Evolutionary conservation across 441 rosid genomes (phyloP).

Genomic region (Populus tomentosa): DNA sequence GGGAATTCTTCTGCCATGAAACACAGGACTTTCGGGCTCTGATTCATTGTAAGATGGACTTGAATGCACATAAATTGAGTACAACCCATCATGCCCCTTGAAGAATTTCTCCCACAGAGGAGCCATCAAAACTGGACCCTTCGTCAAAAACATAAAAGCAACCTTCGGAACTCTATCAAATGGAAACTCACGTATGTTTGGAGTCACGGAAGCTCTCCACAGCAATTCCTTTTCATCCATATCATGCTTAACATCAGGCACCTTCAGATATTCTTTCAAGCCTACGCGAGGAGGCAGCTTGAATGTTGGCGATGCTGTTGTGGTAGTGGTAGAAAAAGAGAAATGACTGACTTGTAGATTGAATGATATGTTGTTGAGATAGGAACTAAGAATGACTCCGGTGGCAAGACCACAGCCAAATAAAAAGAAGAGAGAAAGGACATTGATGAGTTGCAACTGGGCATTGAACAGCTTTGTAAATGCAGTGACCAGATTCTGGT

Average conservation of each 20-base stretch:
- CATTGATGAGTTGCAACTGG: slow-evolving; percentile 38
- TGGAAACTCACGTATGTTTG: slow-evolving; percentile 42
- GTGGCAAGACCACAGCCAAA: slow-evolving; percentile 52
- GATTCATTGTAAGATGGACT: slow-evolving; percentile 54
- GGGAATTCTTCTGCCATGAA: slow-evolving; percentile 71
- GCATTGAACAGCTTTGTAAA: slow-evolving; percentile 37
- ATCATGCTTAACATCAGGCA: slow-evolving; percentile 40
- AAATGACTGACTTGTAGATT: slow-evolving; percentile 36
- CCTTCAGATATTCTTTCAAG: slow-evolving; percentile 39
- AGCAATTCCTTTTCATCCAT: slow-evolving; percentile 76
- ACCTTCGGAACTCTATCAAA: slow-evolving; percentile 58
- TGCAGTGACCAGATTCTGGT: slow-evolving; percentile 23
- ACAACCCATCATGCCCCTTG: slow-evolving; percentile 59
- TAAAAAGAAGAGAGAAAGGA: slow-evolving; percentile 46
- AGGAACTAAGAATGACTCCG: slow-evolving; percentile 57
- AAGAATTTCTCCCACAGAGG: slow-evolving; percentile 86
- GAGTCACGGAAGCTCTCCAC: slow-evolving; percentile 81
- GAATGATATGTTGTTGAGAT: slow-evolving; percentile 39
- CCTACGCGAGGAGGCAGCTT: slow-evolving; percentile 16
- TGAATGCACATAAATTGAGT: slow-evolving; percentile 68
- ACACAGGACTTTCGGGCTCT: slow-evolving; percentile 48
- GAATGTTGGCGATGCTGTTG: background rate
- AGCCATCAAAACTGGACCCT: slow-evolving; percentile 68
- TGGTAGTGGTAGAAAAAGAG: slow-evolving; percentile 18
- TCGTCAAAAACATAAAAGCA: slow-evolving; percentile 83